A percentile compares a stretch with the other conserved stretches of the same genome.
Conservation (phyloP, 768 basidiomycete species). For the Trametes cingulata region DNA sequence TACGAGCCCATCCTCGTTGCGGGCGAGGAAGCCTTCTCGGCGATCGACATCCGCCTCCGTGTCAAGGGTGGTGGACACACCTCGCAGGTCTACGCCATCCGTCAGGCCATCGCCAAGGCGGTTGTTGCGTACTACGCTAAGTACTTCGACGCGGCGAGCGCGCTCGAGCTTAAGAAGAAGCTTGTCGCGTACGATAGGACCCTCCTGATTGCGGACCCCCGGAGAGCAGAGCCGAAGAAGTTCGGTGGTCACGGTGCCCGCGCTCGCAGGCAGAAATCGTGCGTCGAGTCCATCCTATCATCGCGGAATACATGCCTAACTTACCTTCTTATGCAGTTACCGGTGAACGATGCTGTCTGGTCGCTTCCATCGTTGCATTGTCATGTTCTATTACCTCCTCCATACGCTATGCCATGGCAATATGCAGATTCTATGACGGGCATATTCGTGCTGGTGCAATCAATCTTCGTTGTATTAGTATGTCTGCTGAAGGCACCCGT, state of each 20-base stretch:
- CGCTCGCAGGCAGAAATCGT: slow-evolving; percentile 98
- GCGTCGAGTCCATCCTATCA: slow-evolving; percentile 24
- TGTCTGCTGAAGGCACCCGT: not conserved
- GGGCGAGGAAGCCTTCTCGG: slow-evolving; percentile 83
- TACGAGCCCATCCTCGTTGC: slow-evolving; percentile 96
- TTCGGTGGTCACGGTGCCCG: slow-evolving; percentile 98
- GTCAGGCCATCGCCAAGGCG: slow-evolving; percentile 98
- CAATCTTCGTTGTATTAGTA: slow-evolving; percentile 17
- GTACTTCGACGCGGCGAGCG: slow-evolving; percentile 96
- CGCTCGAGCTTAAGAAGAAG: slow-evolving; percentile 98
- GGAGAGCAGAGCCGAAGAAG: slow-evolving; percentile 99
- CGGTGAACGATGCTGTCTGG: slow-evolving; percentile 55
- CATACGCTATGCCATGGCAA: slow-evolving; percentile 37
- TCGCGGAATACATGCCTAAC: not conserved
- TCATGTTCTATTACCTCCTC: slow-evolving; percentile 46
- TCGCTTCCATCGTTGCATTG: slow-evolving; percentile 39
- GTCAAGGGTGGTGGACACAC: slow-evolving; percentile 99
- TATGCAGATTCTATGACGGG: slow-evolving; percentile 36
- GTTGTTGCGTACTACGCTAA: slow-evolving; percentile 98
- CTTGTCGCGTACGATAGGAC: slow-evolving; percentile 93
- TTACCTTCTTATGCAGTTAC: slow-evolving; percentile 54
- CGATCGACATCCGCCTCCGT: slow-evolving; percentile 94
- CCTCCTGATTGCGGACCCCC: slow-evolving; percentile 88
- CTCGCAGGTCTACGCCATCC: slow-evolving; percentile 97
- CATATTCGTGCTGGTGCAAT: slow-evolving; percentile 23